Evolutionary conservation across 2,329 filamentous ascomycete species (phyloP).

Genomic region (Corniculantispora saksenae): DNA sequence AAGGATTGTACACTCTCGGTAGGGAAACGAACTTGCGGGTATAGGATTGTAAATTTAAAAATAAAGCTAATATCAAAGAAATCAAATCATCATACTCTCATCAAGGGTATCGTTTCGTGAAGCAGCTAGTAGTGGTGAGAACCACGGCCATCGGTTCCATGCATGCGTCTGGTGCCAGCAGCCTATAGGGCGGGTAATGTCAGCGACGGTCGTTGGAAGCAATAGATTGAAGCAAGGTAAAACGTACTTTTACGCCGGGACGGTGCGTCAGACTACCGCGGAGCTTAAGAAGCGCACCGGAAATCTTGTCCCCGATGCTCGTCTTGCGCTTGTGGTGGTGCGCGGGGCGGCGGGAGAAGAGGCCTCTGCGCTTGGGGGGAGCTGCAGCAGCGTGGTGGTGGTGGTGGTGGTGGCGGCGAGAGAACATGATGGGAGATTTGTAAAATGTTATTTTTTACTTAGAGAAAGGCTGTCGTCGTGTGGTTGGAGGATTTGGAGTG

Average conservation of each 20-base stretch:
- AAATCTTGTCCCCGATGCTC: conserved; percentile 74
- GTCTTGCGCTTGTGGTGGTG: conserved; percentile 65
- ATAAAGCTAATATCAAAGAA: neutral
- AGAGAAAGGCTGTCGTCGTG: too few species aligned
- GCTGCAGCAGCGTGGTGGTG: conserved; percentile 17
- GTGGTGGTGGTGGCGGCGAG: conserved; percentile 25
- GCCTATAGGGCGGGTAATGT: conserved; percentile 60
- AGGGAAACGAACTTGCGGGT: neutral
- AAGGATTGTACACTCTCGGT: too few species aligned
- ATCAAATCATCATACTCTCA: neutral
- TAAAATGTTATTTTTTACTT: conserved; percentile 28
- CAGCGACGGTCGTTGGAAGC: too few species aligned
- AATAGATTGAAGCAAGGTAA: neutral
- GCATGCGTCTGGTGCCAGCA: conserved; percentile 72
- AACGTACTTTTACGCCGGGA: conserved; percentile 67
- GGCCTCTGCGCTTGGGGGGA: conserved; percentile 29
- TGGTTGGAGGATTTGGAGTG: neutral
- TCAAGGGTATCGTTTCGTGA: conserved; percentile 3
- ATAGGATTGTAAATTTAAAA: neutral
- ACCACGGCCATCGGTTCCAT: conserved; percentile 70
- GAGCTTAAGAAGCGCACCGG: conserved; percentile 72
- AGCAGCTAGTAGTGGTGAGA: conserved; percentile 27
- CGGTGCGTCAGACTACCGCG: conserved; percentile 68
- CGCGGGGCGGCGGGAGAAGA: conserved; percentile 41
- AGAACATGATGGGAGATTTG: conserved; percentile 20